phyloP scores from a whole-genome alignment of 2,329 filamentous ascomycete genomes.

The Fusarium vanettenii region DNA sequence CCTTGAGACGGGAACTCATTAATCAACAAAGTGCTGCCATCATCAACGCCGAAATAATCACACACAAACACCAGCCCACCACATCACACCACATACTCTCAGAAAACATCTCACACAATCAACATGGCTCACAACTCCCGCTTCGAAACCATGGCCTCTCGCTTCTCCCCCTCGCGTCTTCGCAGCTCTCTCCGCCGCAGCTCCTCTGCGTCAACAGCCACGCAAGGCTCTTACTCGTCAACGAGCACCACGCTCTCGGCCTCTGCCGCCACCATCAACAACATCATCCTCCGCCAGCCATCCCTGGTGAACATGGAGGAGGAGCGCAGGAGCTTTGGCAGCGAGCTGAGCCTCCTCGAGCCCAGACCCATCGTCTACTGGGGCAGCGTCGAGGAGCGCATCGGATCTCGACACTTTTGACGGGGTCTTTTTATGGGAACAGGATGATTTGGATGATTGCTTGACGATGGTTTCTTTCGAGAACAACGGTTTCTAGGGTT shows the following conservation, averaged over 20 bases:
- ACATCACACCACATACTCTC: not conserved
- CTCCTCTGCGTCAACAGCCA: constrained; percentile 55
- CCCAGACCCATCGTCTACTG: constrained; percentile 73
- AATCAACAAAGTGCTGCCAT: not conserved
- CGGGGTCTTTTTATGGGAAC: not conserved
- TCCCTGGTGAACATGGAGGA: constrained; percentile 68
- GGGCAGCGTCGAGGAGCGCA: constrained; percentile 71
- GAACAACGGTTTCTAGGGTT: constrained; percentile 1
- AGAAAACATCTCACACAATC: not conserved
- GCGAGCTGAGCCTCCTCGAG: constrained; percentile 68
- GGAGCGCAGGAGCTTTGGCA: constrained; percentile 64
- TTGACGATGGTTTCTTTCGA: constrained; percentile 1
- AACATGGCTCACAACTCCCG: constrained; percentile 49
- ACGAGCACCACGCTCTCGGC: constrained; percentile 59
- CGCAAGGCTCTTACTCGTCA: constrained; percentile 53
- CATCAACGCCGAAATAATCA: not conserved
- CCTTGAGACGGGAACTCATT: not conserved
- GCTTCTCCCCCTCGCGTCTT: constrained; percentile 62
- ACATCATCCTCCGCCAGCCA: constrained; percentile 68
- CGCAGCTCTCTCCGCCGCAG: constrained; percentile 66
- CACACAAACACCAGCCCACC: not conserved
- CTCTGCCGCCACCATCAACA: constrained; percentile 65
- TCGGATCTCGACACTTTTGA: constrained; percentile 52
- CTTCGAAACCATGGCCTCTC: constrained; percentile 62
- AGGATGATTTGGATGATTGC: constrained; percentile 2